Evolutionary conservation across 345 rosid species (phyloP).

Genomic region (Litchi chinensis): DNA sequence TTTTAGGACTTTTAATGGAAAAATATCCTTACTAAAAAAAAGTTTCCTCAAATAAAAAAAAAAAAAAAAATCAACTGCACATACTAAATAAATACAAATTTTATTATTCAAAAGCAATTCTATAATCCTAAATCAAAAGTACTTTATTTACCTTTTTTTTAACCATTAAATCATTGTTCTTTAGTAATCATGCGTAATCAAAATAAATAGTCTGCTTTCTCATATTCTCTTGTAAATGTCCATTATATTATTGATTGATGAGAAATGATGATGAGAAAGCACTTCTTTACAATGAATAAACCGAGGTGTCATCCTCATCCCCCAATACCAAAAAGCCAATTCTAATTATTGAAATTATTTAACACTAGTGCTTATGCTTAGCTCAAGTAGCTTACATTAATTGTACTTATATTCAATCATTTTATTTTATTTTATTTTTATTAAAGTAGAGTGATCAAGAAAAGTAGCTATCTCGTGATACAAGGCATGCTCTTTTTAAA

Average conservation of each 20-base stretch:
- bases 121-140: too few species aligned
- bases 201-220: not conserved
- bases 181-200: not conserved
- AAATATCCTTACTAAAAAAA: too few species aligned
- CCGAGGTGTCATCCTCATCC: constrained; percentile 17
- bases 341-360: not conserved
- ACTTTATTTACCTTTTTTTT: too few species aligned
- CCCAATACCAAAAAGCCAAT: not conserved
- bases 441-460: not conserved
- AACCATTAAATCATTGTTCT: too few species aligned
- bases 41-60: too few species aligned
- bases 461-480: not conserved
- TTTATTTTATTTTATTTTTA: not conserved
- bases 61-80: too few species aligned
- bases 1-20: too few species aligned
- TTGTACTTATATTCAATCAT: too few species aligned
- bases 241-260: not conserved
- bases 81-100: too few species aligned
- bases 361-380: not conserved
- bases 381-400: too few species aligned
- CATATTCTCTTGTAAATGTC: not conserved
- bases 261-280: not conserved
- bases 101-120: too few species aligned
- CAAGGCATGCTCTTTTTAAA: not conserved
- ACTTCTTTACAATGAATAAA: constrained; percentile 3